These are phyloP conservation scores for Solanum hybrid DNA, from an alignment of 305 asterid genomes.

Conservation along the genomic window DNA sequence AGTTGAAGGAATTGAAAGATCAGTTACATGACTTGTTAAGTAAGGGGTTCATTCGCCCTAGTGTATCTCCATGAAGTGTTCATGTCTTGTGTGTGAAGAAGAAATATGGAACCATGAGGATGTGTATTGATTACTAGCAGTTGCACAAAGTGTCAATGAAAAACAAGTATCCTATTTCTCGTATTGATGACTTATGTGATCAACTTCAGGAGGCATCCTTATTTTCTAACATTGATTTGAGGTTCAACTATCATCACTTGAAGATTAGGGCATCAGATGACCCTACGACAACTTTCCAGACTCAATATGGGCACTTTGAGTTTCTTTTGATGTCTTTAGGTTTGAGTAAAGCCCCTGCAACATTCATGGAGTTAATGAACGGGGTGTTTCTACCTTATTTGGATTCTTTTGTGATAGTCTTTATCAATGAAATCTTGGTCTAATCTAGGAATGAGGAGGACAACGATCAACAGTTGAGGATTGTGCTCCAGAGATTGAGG, in stretches of 20 bases:
- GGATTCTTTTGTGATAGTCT: not conserved
- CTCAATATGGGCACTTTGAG: not conserved
- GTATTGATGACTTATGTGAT: not conserved
- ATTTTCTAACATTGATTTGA: not conserved
- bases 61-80: not conserved
- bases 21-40: not conserved
- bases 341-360: not conserved
- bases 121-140: not conserved
- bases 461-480: not conserved
- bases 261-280: not conserved
- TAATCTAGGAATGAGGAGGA: too few relatives aligned
- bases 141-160: not conserved
- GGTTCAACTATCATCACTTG: not conserved
- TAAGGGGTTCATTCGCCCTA: not conserved
- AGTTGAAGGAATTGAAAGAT: not conserved
- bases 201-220: not conserved
- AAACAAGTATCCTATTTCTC: not conserved
- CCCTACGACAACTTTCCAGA: not conserved
- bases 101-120: not conserved
- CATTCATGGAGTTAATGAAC: not conserved
- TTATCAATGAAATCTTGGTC: not conserved
- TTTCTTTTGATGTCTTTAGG: not conserved
- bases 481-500: not conserved
- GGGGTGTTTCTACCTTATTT: not conserved
- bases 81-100: too few relatives aligned